Conservation (phyloP, 345 rosid genomes). For the Corymbia maculata region DNA sequence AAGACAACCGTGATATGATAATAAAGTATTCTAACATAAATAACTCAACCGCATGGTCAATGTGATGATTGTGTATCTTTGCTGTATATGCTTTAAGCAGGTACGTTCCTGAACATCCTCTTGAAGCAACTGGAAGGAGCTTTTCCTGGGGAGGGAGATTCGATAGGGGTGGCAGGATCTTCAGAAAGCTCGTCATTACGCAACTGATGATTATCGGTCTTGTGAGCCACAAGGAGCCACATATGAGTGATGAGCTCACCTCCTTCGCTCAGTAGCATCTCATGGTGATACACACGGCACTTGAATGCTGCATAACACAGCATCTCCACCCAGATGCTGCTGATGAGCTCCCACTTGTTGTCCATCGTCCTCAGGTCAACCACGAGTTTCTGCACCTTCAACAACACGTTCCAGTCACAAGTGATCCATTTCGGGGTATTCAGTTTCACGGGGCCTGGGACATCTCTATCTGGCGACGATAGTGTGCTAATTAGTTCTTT, state of each 20-base stretch:
- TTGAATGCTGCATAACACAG: slow-evolving; percentile 2
- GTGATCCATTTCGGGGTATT: not conserved
- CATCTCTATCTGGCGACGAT: not conserved
- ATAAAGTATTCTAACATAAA: not conserved
- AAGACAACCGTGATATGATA: not conserved
- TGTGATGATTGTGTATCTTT: not conserved
- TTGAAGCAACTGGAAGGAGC: not conserved
- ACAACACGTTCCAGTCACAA: not conserved
- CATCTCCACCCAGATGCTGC: slow-evolving; percentile 6
- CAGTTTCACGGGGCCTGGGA: accelerated
- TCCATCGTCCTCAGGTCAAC: not conserved
- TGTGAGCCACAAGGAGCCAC: not conserved
- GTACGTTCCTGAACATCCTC: not conserved
- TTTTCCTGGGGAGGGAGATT: not conserved
- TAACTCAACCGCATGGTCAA: not conserved
- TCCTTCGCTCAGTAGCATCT: not conserved
- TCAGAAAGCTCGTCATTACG: not conserved
- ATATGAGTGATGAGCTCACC: not conserved
- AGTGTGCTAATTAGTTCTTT: not conserved
- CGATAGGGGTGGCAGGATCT: not conserved
- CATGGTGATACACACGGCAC: not conserved
- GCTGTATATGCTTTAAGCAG: not conserved
- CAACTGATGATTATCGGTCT: not conserved
- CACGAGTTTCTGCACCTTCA: not conserved
- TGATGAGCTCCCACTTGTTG: not conserved